A percentile compares a stretch with the other conserved stretches of the same genome.
Conservation (phyloP, 2,329 filamentous ascomycete genomes). For the Aspergillus sp. region DNA sequence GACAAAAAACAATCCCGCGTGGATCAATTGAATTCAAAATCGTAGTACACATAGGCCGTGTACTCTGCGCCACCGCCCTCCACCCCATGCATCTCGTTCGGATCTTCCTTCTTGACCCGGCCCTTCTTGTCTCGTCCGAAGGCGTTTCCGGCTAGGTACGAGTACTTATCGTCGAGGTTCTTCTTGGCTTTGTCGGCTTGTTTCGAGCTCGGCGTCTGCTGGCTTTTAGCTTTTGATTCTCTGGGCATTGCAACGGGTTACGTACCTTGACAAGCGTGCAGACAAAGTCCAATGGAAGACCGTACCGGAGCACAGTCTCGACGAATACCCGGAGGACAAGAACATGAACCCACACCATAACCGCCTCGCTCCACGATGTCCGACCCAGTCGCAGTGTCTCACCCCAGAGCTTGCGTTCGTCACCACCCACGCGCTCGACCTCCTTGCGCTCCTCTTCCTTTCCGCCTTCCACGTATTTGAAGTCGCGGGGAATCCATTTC, state of each 20-base stretch:
- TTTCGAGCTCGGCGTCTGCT: slow-evolving; percentile 74
- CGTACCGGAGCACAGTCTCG: slow-evolving; percentile 95
- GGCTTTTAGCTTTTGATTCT: background rate
- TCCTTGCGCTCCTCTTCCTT: slow-evolving; percentile 87
- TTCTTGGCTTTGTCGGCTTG: slow-evolving; percentile 73
- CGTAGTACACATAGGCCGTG: slow-evolving; percentile 95
- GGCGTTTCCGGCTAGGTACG: slow-evolving; percentile 91
- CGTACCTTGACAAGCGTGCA: slow-evolving; percentile 80
- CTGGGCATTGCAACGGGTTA: background rate
- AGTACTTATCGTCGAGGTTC: slow-evolving; percentile 80
- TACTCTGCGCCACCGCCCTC: slow-evolving; percentile 78
- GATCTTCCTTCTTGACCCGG: slow-evolving; percentile 85
- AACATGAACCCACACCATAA: slow-evolving; percentile 95
- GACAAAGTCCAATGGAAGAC: slow-evolving; percentile 85
- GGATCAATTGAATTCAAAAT: slow-evolving; percentile 70
- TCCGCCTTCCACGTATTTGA: slow-evolving; percentile 87
- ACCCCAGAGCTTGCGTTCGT: slow-evolving; percentile 89
- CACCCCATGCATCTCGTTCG: slow-evolving; percentile 75
- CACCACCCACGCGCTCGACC: slow-evolving; percentile 74
- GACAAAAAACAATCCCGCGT: background rate
- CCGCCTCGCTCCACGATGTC: slow-evolving; percentile 92
- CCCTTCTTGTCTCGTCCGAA: slow-evolving; percentile 94
- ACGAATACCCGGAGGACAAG: slow-evolving; percentile 91
- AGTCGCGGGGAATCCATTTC: slow-evolving; percentile 93
- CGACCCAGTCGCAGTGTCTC: slow-evolving; percentile 83